phyloP scores from a whole-genome alignment of 2,329 filamentous ascomycete genomes.

The Hymenoscyphus linearis region DNA sequence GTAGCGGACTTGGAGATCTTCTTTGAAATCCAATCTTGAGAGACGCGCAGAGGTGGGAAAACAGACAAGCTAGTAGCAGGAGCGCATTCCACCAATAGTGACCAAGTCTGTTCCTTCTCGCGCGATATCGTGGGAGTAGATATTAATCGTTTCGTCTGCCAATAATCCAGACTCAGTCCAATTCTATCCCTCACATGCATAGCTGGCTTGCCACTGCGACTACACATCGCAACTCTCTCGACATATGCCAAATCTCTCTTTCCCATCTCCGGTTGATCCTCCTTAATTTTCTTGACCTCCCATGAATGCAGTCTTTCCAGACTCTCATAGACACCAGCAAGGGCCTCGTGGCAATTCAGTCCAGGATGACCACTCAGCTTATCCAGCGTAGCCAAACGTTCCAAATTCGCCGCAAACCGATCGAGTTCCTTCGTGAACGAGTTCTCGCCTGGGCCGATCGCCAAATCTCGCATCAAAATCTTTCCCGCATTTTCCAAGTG shows the following conservation, averaged over 20 bases:
- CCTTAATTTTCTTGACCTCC: conserved; percentile 54
- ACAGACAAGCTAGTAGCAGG: conserved; percentile 36
- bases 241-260: conserved; percentile 40
- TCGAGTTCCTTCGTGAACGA: conserved; percentile 67
- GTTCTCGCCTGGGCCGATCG: conserved; percentile 51
- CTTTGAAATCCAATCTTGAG: conserved; percentile 68
- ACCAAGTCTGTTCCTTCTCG: conserved; percentile 48
- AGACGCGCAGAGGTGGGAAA: conserved; percentile 62
- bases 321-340: conserved; percentile 68
- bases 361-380: conserved; percentile 63
- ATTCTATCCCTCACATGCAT: conserved; percentile 65
- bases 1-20: conserved; percentile 54
- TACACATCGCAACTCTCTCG: conserved; percentile 47
- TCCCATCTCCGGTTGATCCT: conserved; percentile 42
- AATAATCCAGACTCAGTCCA: conserved; percentile 72
- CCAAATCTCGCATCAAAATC: conserved; percentile 62
- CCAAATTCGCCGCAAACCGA: conserved; percentile 65
- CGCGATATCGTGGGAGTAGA: conserved; percentile 33
- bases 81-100: conserved; percentile 62
- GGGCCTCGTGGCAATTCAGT: conserved; percentile 72
- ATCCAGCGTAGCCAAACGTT: conserved; percentile 63
- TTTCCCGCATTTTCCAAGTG: conserved; percentile 57
- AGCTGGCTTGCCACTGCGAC: conserved; percentile 61
- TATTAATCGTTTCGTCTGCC: conserved; percentile 58
- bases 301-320: conserved; percentile 65